Percentiles rank a stretch among this genome's conserved stretches.
Evolutionary conservation across 441 rosid species (phyloP).

Genomic region (Adansonia rubrostipa): DNA sequence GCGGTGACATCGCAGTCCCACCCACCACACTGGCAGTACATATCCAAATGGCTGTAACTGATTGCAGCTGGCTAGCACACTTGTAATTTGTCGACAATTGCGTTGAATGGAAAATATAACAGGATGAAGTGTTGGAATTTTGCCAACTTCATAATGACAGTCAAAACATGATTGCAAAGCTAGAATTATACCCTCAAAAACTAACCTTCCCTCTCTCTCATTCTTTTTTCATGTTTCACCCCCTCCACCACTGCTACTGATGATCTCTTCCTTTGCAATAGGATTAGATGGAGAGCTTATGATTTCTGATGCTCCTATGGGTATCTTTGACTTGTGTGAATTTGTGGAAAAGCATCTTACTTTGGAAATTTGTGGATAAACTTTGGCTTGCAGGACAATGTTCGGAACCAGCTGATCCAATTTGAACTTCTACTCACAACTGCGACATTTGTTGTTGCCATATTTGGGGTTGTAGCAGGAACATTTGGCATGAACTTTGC

Average conservation of each 20-base stretch:
- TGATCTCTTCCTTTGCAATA: too few species aligned
- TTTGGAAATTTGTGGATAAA: not conserved
- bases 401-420: slow-evolving; percentile 94
- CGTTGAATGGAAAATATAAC: not conserved
- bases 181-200: not conserved
- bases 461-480: slow-evolving; percentile 97
- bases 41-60: not conserved
- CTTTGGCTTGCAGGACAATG: slow-evolving; percentile 71
- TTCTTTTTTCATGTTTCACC: not conserved
- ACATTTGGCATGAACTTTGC: slow-evolving; percentile 91
- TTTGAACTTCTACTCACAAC: slow-evolving; percentile 93
- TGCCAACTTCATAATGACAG: not conserved
- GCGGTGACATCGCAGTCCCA: not conserved
- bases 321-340: not conserved
- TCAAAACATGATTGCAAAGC: not conserved
- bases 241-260: not conserved
- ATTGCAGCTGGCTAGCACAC: not conserved
- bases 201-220: not conserved
- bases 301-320: not conserved
- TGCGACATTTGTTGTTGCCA: slow-evolving; percentile 93
- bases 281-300: not conserved
- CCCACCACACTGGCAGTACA: not conserved
- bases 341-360: not conserved
- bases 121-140: not conserved
- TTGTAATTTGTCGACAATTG: not conserved